phyloP scores from a whole-genome alignment of 805 yeast genomes.

The Lachancea lanzarotensis region DNA sequence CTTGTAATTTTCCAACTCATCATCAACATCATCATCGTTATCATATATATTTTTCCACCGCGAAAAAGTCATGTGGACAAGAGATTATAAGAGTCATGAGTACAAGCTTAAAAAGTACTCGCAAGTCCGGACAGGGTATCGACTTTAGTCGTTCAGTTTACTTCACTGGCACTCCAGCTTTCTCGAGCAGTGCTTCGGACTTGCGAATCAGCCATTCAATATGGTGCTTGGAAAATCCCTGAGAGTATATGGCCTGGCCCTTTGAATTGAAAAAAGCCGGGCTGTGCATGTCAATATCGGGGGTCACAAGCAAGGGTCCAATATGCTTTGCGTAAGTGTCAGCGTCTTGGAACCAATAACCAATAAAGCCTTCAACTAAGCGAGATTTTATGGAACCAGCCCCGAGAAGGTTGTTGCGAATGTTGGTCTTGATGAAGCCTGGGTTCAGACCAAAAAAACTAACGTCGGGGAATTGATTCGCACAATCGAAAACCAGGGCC shows the following conservation, averaged over 20 bases:
- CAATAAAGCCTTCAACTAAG: constrained; percentile 27
- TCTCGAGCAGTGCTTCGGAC: constrained; percentile 13
- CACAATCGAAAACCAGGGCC: constrained; percentile 27
- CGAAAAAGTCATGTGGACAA: too few species aligned
- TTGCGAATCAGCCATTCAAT: constrained; percentile 24
- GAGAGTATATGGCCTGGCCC: constrained; percentile 27
- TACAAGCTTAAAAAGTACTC: not conserved
- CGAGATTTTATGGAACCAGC: constrained; percentile 21
- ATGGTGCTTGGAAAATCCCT: constrained; percentile 27
- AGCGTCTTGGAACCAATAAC: constrained; percentile 30
- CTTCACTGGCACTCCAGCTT: too few species aligned
- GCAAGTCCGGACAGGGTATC: too few species aligned
- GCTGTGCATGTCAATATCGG: constrained; percentile 25
- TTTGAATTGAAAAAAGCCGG: constrained; percentile 32
- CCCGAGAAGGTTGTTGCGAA: constrained; percentile 33
- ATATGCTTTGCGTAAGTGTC: constrained; percentile 32
- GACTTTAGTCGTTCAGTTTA: too few species aligned
- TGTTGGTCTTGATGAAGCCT: constrained; percentile 34
- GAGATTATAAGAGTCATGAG: too few species aligned
- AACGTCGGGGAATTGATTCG: constrained; percentile 18
- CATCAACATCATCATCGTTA: too few species aligned
- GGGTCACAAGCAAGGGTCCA: constrained; percentile 29
- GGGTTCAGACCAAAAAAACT: constrained; percentile 37
- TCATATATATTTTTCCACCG: too few species aligned
- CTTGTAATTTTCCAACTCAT: too few species aligned